These are phyloP conservation scores for Crepidotus sp. DNA, from an alignment of 1,284 basidiomycete species.

Conservation along the genomic window DNA sequence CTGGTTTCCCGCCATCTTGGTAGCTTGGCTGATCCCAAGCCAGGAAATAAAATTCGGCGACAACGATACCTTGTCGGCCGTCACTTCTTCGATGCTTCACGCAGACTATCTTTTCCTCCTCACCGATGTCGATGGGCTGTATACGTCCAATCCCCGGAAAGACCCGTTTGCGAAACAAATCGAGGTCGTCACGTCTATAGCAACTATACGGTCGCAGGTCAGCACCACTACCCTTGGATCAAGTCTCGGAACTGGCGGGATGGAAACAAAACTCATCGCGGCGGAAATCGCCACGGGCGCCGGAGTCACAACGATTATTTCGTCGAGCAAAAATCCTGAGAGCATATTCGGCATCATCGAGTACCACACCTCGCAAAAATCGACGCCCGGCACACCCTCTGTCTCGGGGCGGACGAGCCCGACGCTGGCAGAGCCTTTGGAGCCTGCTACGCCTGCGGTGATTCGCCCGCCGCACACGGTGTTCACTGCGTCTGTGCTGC, in stretches of 20 bases:
- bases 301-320: conserved; percentile 91
- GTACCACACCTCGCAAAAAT: conserved; percentile 45
- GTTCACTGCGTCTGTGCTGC: conserved; percentile 69
- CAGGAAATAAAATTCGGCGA: conserved; percentile 99
- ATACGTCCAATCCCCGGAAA: conserved; percentile 90
- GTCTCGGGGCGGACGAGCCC: conserved; percentile 34
- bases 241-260: conserved; percentile 92
- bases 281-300: conserved; percentile 96
- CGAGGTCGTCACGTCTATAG: conserved; percentile 76
- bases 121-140: conserved; percentile 95
- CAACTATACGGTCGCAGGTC: conserved; percentile 76
- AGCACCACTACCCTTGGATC: conserved; percentile 89
- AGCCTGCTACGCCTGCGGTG: conserved; percentile 15
- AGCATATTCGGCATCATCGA: conserved; percentile 80
- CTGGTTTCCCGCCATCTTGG: not conserved
- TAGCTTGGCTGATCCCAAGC: not conserved
- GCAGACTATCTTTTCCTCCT: conserved; percentile 96
- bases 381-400: conserved; percentile 20
- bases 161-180: conserved; percentile 79
- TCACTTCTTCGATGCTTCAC: conserved; percentile 94
- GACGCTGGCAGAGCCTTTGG: conserved; percentile 13
- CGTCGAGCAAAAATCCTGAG: conserved; percentile 72
- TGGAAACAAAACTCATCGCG: conserved; percentile 98
- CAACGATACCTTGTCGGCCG: conserved; percentile 96
- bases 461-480: conserved; percentile 76